Evolutionary conservation across 768 basidiomycete genomes (phyloP), one percentile per base, ranked within the genome.

Genomic region (Dendrothele bispora): DNA sequence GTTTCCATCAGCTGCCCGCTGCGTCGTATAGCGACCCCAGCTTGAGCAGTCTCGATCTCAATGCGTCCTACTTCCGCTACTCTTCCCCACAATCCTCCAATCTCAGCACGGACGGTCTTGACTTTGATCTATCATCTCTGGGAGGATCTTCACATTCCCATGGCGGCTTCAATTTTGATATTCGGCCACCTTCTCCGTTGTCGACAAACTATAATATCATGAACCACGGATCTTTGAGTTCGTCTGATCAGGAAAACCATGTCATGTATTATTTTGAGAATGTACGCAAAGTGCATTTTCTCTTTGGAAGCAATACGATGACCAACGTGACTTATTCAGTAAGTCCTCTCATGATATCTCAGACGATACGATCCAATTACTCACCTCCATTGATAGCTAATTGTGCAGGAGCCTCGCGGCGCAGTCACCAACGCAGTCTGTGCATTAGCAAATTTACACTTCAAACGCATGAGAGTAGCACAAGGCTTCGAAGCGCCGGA

Each of bases 211-310:
- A 78, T 52, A 69, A 66, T 46, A 60, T 63, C 27, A 62, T 77
- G n/a, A n/a, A n/a, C n/a, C n/a, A n/a, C n/a, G n/a, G n/a, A n/a
- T n/a, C n/a, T n/a, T n/a, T n/a, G n/a, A n/a, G n/a, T n/a, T n/a
- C n/a, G n/a, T n/a, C n/a, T n/a, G n/a, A n/a, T 32, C 78, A 81
- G 54, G 73, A 77, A 46, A 78, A 82, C 29, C 77, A 83, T 52
- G 78, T 88, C 43, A 68, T 82, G 55, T 86, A 89, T 64, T 91
- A 89, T 64, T 89, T 91, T 61, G 78, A 80, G 43, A 74, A 84
- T 50, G 83, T 90, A 51, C 79, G 80, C 18, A 78, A 78, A 55
- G 68, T 83, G 49, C 83, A 88, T 57, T 83, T 80, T 54, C 71
- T 80, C 32, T 87, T 88, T 59, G 75, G 80, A 29, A 78, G 80